Conservation (phyloP, 2,329 filamentous ascomycete genomes). For the Stenocarpella maydis region DNA sequence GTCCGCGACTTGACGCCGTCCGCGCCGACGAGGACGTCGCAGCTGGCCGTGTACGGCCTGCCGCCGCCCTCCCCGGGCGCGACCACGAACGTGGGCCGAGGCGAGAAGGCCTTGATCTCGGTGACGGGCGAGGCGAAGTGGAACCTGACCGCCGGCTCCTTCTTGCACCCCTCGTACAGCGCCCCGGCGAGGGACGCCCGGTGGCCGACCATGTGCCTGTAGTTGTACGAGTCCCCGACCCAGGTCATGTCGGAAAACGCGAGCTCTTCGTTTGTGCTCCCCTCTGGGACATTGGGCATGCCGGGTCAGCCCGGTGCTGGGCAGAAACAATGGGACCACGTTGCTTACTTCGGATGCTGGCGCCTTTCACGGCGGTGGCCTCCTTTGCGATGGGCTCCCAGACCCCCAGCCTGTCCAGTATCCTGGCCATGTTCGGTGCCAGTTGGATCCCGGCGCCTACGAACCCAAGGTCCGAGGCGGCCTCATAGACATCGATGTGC, state of each 20-base stretch:
- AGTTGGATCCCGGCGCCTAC: slow-evolving; percentile 87
- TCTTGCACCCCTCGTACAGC: slow-evolving; percentile 65
- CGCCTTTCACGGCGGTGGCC: slow-evolving; percentile 32
- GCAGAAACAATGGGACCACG: neutral
- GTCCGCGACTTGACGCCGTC: slow-evolving; percentile 62
- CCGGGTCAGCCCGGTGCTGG: neutral
- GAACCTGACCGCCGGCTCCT: slow-evolving; percentile 63
- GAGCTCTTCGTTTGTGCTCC: slow-evolving; percentile 64
- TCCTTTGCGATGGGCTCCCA: slow-evolving; percentile 33
- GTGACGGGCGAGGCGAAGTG: slow-evolving; percentile 60
- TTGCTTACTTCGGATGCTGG: slow-evolving; percentile 34
- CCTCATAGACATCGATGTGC: slow-evolving; percentile 77
- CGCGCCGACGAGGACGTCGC: slow-evolving; percentile 60
- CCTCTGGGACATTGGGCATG: slow-evolving; percentile 51
- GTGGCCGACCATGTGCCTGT: slow-evolving; percentile 73
- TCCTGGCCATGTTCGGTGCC: slow-evolving; percentile 81
- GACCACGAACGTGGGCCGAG: slow-evolving; percentile 61
- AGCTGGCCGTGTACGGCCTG: slow-evolving; percentile 54
- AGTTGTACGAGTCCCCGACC: slow-evolving; percentile 63
- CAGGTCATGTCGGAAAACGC: slow-evolving; percentile 66
- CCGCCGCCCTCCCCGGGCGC: slow-evolving; percentile 53
- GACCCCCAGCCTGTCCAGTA: slow-evolving; percentile 61
- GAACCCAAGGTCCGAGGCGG: slow-evolving; percentile 77
- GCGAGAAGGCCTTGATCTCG: slow-evolving; percentile 57
- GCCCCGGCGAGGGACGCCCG: slow-evolving; percentile 65